Conservation (phyloP, 2,329 filamentous ascomycete genomes). For the Pezicula rhizophila region DNA sequence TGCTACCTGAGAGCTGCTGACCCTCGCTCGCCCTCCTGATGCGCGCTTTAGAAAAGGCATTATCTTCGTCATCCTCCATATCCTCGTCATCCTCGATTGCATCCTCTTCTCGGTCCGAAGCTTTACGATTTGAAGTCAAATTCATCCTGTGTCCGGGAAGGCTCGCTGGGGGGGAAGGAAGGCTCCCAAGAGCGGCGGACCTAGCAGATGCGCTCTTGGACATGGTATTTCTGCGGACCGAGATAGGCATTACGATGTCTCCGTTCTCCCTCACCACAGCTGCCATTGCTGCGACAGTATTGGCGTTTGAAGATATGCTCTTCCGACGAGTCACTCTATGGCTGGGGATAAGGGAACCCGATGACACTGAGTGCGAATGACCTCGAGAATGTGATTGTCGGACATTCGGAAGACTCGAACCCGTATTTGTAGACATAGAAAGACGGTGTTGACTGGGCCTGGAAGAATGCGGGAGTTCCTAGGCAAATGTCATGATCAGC, state of each 20-base stretch:
- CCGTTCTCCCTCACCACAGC: slow-evolving; percentile 62
- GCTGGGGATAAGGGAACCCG: slow-evolving; percentile 69
- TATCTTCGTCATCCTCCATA: slow-evolving; percentile 45
- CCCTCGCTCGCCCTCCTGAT: slow-evolving; percentile 74
- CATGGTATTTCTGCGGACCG: slow-evolving; percentile 59
- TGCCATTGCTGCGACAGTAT: slow-evolving; percentile 70
- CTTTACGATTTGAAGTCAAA: slow-evolving; percentile 43
- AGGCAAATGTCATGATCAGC: slow-evolving; percentile 26
- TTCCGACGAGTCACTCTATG: slow-evolving; percentile 90
- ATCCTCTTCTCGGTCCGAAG: slow-evolving; percentile 44
- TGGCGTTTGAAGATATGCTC: slow-evolving; percentile 75
- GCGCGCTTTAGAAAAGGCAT: slow-evolving; percentile 38
- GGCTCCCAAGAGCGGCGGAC: slow-evolving; percentile 47
- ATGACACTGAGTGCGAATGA: slow-evolving; percentile 76
- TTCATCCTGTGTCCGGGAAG: slow-evolving; percentile 50
- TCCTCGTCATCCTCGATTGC: slow-evolving; percentile 65
- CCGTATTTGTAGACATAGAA: slow-evolving; percentile 50
- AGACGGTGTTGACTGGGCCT: slow-evolving; percentile 60
- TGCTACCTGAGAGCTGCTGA: slow-evolving; percentile 68
- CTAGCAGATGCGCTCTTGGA: slow-evolving; percentile 56
- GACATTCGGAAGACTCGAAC: slow-evolving; percentile 49
- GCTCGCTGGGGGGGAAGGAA: slow-evolving; percentile 62
- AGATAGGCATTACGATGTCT: slow-evolving; percentile 56
- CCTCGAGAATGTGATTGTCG: slow-evolving; percentile 42
- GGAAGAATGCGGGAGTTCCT: slow-evolving; percentile 61